Evolutionary conservation across 805 yeast species (phyloP).

Genomic region (Candida gorgasii): DNA sequence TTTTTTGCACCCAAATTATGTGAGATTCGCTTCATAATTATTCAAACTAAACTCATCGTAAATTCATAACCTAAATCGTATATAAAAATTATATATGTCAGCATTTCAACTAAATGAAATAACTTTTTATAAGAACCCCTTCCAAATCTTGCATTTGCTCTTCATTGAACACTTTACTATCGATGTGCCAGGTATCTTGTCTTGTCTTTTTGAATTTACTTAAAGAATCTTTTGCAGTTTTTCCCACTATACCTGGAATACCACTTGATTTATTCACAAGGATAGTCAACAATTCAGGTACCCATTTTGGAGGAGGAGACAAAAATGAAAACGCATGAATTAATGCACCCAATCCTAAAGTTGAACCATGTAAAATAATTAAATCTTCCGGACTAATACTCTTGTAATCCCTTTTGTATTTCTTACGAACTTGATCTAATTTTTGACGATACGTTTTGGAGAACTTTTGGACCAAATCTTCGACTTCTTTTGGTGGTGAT

Average conservation of each 20-base stretch:
- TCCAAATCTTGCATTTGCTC: constrained; percentile 88
- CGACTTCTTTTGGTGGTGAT: constrained; percentile 49
- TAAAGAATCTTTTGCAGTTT: constrained; percentile 76
- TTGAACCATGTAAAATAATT: constrained; percentile 73
- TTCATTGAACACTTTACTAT: constrained; percentile 67
- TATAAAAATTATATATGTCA: too few species aligned
- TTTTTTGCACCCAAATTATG: constrained; percentile 1
- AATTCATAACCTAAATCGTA: too few species aligned
- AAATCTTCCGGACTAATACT: constrained; percentile 40
- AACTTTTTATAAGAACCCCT: constrained; percentile 91
- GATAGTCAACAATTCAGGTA: constrained; percentile 68
- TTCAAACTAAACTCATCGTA: too few species aligned
- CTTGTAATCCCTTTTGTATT: constrained; percentile 41
- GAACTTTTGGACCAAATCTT: constrained; percentile 40
- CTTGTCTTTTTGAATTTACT: constrained; percentile 88
- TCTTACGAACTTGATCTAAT: constrained; percentile 43
- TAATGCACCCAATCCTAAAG: constrained; percentile 84
- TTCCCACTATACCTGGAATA: constrained; percentile 76
- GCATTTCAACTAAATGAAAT: constrained; percentile 60
- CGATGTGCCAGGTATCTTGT: constrained; percentile 96
- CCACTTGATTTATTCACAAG: constrained; percentile 72
- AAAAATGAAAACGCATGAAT: constrained; percentile 86
- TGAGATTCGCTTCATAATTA: too few species aligned
- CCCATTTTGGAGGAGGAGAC: constrained; percentile 91
- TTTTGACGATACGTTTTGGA: constrained; percentile 30